Conservation (phyloP, 2,329 filamentous ascomycete genomes). For the Basipetospora chlamydospora region DNA sequence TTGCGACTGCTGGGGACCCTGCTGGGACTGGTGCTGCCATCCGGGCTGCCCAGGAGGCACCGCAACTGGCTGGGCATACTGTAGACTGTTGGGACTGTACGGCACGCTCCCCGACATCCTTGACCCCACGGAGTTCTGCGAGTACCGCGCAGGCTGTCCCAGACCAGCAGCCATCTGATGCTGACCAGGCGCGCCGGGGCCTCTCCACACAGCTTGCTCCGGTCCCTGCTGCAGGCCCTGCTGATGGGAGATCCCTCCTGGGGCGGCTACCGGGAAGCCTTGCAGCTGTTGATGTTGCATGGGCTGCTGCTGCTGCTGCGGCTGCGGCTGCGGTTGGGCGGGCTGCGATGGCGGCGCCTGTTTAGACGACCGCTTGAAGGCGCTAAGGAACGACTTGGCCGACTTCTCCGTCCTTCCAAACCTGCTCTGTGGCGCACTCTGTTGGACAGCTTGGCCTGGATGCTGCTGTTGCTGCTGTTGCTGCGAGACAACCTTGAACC, state of each 20-base stretch:
- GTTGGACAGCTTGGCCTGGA: constrained; percentile 5
- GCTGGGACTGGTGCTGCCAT: neutral
- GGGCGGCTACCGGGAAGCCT: neutral
- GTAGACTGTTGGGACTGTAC: too few species aligned
- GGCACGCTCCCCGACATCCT: too few species aligned
- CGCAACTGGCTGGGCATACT: too few species aligned
- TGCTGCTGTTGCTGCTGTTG: constrained; percentile 8
- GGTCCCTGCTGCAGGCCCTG: neutral
- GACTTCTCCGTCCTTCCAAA: constrained; percentile 11
- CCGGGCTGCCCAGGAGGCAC: neutral
- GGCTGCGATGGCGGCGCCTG: constrained; percentile 2
- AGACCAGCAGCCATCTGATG: constrained; percentile 1
- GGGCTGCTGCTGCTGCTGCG: constrained; percentile 1
- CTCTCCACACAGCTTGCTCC: neutral
- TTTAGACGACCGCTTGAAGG: constrained; percentile 14
- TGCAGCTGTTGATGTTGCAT: too few species aligned
- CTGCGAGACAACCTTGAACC: constrained; percentile 8
- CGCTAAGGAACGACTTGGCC: constrained; percentile 12
- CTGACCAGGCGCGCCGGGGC: neutral
- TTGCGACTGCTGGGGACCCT: too few species aligned
- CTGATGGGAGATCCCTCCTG: neutral
- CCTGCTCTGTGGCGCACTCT: constrained; percentile 6
- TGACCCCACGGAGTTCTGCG: too few species aligned
- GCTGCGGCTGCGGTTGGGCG: constrained; percentile 1
- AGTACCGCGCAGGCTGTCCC: too few species aligned